Conservation (phyloP, 257 asterid species). For the Voacanga thouarsii region DNA sequence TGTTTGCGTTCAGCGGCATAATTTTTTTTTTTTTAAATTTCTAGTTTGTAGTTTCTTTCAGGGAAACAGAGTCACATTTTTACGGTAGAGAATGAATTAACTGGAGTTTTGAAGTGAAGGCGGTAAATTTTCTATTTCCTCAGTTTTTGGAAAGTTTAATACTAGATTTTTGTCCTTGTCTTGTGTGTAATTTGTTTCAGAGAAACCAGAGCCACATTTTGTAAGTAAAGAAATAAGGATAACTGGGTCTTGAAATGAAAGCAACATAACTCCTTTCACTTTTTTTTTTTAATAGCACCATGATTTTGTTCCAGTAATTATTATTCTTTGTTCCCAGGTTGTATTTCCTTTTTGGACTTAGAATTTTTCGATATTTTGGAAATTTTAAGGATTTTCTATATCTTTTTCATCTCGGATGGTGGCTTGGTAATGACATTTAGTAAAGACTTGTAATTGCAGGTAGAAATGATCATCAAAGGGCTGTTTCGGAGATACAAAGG, state of each 20-base stretch:
- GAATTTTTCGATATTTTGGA: background rate
- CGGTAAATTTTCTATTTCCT: background rate
- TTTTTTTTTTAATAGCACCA: no score
- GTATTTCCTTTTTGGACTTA: background rate
- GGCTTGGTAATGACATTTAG: background rate
- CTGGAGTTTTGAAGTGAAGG: background rate
- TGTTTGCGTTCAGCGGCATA: background rate
- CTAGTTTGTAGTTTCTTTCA: no score
- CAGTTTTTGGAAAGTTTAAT: background rate
- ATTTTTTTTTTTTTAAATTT: no score
- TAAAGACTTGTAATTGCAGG: slow-evolving; percentile 27
- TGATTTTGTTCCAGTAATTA: background rate
- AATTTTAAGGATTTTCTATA: background rate
- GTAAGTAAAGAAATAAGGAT: background rate
- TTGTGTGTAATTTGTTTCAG: background rate
- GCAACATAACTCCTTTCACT: background rate
- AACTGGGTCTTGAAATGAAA: background rate
- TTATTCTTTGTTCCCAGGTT: background rate
- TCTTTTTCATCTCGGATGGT: background rate
- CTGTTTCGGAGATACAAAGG: slow-evolving; percentile 68
- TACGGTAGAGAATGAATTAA: no score
- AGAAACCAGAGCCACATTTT: background rate
- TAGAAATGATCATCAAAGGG: slow-evolving; percentile 75
- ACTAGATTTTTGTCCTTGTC: background rate
- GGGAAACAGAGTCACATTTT: no score